phyloP scores from a whole-genome alignment of 2,329 filamentous ascomycete species.

The Aphanoascus verrucosus region DNA sequence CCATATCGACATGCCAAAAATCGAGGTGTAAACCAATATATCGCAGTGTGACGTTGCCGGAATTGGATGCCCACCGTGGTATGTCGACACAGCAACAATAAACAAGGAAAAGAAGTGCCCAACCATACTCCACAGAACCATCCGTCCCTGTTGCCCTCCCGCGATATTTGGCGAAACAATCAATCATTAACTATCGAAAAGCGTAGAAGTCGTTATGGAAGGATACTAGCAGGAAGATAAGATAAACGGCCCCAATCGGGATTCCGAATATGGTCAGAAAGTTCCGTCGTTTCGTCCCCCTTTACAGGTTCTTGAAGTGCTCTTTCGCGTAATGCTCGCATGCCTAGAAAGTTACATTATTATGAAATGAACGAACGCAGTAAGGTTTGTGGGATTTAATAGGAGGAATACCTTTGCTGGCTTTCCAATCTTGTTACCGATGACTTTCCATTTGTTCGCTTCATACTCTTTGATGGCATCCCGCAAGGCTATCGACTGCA shows the following conservation, averaged over 20 bases:
- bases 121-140: constrained; percentile 17
- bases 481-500: constrained; percentile 48
- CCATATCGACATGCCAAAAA: background rate
- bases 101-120: constrained; percentile 14
- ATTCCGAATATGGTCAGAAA: constrained; percentile 5
- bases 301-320: constrained; percentile 53
- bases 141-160: constrained; percentile 15
- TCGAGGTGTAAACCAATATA: constrained; percentile 11
- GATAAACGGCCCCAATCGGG: background rate
- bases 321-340: constrained; percentile 94
- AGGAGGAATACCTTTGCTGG: constrained; percentile 66
- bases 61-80: constrained; percentile 5
- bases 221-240: constrained; percentile 7
- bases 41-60: constrained; percentile 15
- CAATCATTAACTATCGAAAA: constrained; percentile 5
- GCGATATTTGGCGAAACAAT: constrained; percentile 8
- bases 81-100: constrained; percentile 13
- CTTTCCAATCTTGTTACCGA: constrained; percentile 93
- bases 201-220: constrained; percentile 1
- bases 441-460: constrained; percentile 96
- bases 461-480: constrained; percentile 98
- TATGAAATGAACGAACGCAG: background rate
- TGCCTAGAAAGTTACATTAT: constrained; percentile 41
- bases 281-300: background rate
- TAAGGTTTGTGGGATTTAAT: background rate